Evolutionary conservation across 768 basidiomycete species (phyloP).

Genomic region (Cystoderma amianthinum): DNA sequence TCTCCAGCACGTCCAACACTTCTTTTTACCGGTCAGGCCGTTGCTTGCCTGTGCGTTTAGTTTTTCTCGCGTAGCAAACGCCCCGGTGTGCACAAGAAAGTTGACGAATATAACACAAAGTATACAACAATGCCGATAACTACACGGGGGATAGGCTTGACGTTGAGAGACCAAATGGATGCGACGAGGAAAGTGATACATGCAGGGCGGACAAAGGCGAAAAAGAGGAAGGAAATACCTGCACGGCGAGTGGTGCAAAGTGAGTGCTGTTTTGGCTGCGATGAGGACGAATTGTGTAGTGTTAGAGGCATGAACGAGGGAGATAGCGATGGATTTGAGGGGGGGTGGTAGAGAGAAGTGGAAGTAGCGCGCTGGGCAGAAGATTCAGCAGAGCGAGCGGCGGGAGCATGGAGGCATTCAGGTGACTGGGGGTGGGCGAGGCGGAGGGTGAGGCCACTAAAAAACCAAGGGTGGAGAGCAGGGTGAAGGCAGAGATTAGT

Average conservation of each 20-base stretch:
- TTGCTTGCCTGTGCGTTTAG: conserved; percentile 9
- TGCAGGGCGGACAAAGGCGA: conserved; percentile 60
- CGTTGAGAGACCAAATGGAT: conserved; percentile 50
- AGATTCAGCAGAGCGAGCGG: conserved; percentile 26
- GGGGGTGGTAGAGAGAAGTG: conserved; percentile 44
- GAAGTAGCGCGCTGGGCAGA: conserved; percentile 54
- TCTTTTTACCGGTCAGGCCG: conserved; percentile 9
- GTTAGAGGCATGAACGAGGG: too few species aligned
- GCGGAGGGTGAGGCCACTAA: conserved; percentile 41
- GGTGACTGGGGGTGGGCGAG: conserved; percentile 23
- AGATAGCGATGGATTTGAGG: too few species aligned
- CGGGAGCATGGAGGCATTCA: conserved; percentile 21
- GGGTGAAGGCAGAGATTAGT: conserved; percentile 66
- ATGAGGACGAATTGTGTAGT: too few species aligned
- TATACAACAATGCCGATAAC: conserved; percentile 73
- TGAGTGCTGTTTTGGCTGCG: too few species aligned
- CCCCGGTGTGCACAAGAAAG: conserved; percentile 42
- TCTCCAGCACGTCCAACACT: conserved; percentile 33
- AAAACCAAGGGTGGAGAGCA: conserved; percentile 45
- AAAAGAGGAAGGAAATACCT: conserved; percentile 66
- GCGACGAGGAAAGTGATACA: conserved; percentile 84
- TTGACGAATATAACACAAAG: conserved; percentile 70
- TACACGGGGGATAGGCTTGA: conserved; percentile 76
- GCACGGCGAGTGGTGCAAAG: too few species aligned
- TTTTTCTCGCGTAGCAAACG: conserved; percentile 12